phyloP scores from a whole-genome alignment of 768 basidiomycete genomes.

The Glaciozyma antarctica region DNA sequence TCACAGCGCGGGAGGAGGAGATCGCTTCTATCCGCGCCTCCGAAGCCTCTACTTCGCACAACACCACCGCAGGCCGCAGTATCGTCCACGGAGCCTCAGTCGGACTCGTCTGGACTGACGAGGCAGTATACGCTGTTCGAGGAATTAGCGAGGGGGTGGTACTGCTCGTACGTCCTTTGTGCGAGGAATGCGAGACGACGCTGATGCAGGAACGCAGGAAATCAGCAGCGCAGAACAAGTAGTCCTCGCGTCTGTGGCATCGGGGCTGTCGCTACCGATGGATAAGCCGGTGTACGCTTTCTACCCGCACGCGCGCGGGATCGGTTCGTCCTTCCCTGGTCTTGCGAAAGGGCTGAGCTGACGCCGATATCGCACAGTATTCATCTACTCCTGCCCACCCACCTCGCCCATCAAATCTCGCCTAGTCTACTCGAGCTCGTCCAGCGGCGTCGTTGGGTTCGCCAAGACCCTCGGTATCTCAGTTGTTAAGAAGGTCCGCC shows the following conservation, averaged over 20 bases:
- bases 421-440: constrained; percentile 64
- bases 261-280: too few relatives aligned
- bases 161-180: constrained; percentile 51
- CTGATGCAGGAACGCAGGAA: too few relatives aligned
- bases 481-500: neutral
- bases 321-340: constrained; percentile 44
- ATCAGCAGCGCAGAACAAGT: too few relatives aligned
- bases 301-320: constrained; percentile 42
- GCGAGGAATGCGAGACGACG: constrained; percentile 33
- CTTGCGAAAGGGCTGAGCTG: too few relatives aligned
- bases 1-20: constrained; percentile 73
- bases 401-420: constrained; percentile 69
- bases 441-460: neutral
- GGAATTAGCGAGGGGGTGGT: constrained; percentile 47
- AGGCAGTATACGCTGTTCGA: constrained; percentile 56
- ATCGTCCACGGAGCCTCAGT: constrained; percentile 36
- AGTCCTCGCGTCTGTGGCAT: too few relatives aligned
- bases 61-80: neutral
- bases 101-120: constrained; percentile 58
- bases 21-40: constrained; percentile 65
- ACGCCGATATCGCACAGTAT: constrained; percentile 47
- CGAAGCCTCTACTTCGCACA: constrained; percentile 46
- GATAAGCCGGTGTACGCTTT: too few relatives aligned
- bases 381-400: constrained; percentile 85
- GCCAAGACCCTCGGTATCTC: neutral